phyloP scores from a whole-genome alignment of 495 filamentous ascomycete species.

The Neurospora intermedia region DNA sequence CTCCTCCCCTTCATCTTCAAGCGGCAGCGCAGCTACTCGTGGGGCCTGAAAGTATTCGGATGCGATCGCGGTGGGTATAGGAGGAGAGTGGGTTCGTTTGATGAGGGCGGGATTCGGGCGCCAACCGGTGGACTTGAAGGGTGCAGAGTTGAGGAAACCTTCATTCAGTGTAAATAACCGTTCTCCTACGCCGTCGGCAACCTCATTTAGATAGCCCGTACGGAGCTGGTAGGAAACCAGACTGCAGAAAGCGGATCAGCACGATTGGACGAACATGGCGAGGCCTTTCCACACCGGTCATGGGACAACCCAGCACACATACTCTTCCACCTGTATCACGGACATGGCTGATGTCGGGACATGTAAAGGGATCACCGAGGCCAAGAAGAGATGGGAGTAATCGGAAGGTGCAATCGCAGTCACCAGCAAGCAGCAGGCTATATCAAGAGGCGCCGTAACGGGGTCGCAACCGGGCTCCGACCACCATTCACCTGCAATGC shows the following conservation, averaged over 20 bases:
- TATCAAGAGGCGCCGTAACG: not conserved
- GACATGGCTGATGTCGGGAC: conserved; percentile 50
- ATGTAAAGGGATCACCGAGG: not conserved
- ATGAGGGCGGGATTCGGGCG: conserved; percentile 61
- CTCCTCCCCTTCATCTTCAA: conserved; percentile 72
- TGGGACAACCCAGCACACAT: conserved; percentile 24
- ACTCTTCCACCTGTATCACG: conserved; percentile 95
- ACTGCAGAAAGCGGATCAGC: conserved; percentile 33
- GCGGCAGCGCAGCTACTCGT: conserved; percentile 36
- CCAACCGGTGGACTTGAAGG: conserved; percentile 94
- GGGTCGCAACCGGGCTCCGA: not conserved
- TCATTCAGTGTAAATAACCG: conserved; percentile 89
- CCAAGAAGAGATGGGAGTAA: not conserved
- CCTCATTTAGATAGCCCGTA: conserved; percentile 76
- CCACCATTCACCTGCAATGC: not conserved
- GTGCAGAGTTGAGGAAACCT: conserved; percentile 81
- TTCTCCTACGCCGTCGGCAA: conserved; percentile 93
- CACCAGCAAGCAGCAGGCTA: not conserved
- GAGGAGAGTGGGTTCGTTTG: conserved; percentile 89
- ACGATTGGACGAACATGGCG: conserved; percentile 1
- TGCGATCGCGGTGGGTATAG: conserved; percentile 80
- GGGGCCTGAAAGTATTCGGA: conserved; percentile 89
- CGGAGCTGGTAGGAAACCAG: conserved; percentile 91
- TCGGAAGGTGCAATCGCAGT: not conserved
- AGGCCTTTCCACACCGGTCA: not conserved